Percentiles rank a stretch among this genome's conserved stretches.
These are phyloP conservation scores for Cylindrotheca fusiformis DNA, from an alignment of 108 stramenopile genomes.

Conservation along the genomic window DNA sequence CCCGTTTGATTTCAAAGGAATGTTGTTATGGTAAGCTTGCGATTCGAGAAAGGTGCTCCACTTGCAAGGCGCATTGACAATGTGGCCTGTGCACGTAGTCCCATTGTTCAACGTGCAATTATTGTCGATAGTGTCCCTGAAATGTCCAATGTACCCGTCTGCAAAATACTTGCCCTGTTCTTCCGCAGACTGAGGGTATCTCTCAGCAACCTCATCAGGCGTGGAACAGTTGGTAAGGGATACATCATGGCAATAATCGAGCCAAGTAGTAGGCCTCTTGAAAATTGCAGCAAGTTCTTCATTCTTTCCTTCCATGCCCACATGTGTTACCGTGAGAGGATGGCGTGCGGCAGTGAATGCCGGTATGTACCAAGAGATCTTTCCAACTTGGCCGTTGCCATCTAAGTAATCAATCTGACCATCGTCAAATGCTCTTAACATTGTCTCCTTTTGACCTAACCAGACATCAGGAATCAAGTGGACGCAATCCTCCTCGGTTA, in stretches of 20 bases:
- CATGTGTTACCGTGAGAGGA: slow-evolving; percentile 25
- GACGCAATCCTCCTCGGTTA: slow-evolving; percentile 14
- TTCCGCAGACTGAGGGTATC: slow-evolving; percentile 20
- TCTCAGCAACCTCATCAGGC: slow-evolving; percentile 25
- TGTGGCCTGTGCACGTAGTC: slow-evolving; percentile 19
- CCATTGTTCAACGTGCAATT: slow-evolving; percentile 13
- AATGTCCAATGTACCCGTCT: slow-evolving; percentile 23
- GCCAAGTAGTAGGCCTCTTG: slow-evolving; percentile 38
- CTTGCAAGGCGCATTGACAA: slow-evolving; percentile 6
- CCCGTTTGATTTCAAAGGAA: slow-evolving; percentile 17
- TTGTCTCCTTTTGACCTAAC: slow-evolving; percentile 20
- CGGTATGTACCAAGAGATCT: slow-evolving; percentile 49
- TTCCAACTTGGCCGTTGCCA: slow-evolving; percentile 22
- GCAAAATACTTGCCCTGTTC: slow-evolving; percentile 15
- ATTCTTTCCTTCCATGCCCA: slow-evolving; percentile 23
- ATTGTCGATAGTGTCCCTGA: slow-evolving; percentile 14
- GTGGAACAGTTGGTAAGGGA: slow-evolving; percentile 21
- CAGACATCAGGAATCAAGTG: slow-evolving; percentile 31
- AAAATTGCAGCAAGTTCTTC: slow-evolving; percentile 36
- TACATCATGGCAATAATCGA: slow-evolving; percentile 33
- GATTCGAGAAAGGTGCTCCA: slow-evolving; percentile 20
- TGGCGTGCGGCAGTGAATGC: slow-evolving; percentile 21
- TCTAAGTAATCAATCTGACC: slow-evolving; percentile 18
- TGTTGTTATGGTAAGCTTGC: slow-evolving; percentile 20
- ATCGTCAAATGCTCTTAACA: background rate